phyloP scores from a whole-genome alignment of 441 rosid genomes.

The Croton laevigatus region DNA sequence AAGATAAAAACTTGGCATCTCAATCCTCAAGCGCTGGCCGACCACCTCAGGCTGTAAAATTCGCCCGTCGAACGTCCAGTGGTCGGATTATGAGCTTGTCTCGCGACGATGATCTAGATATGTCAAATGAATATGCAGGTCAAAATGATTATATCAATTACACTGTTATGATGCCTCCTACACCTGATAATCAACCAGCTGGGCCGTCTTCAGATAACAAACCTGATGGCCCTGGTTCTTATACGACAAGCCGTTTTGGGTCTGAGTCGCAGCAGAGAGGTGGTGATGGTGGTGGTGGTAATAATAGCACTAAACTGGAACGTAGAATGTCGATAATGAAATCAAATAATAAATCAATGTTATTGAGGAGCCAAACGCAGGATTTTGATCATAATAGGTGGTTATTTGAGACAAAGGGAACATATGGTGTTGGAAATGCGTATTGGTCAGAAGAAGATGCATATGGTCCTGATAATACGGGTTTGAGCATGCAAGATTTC shows the following conservation, averaged over 20 bases:
- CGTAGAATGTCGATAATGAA: conserved; percentile 70
- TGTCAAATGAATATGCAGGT: conserved; percentile 55
- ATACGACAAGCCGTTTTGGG: conserved; percentile 28
- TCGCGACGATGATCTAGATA: conserved; percentile 70
- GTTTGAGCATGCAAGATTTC: conserved; percentile 71
- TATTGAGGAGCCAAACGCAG: conserved; percentile 76
- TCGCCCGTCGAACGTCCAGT: conserved; percentile 62
- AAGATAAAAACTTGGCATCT: conserved; percentile 39
- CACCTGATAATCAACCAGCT: conserved; percentile 87
- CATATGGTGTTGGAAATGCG: conserved; percentile 85
- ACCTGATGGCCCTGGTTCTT: conserved; percentile 25
- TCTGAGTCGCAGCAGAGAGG: conserved; percentile 23
- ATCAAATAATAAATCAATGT: conserved; percentile 63
- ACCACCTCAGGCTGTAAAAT: conserved; percentile 66
- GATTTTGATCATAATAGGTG: conserved; percentile 91
- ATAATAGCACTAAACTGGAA: conserved; percentile 39
- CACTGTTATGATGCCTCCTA: conserved; percentile 90
- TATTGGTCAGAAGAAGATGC: conserved; percentile 59
- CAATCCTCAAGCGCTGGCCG: conserved; percentile 42
- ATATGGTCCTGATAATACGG: conserved; percentile 30
- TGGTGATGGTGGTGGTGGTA: conserved; percentile 18
- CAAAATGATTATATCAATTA: conserved; percentile 79
- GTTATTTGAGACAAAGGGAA: conserved; percentile 81
- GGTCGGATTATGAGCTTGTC: conserved; percentile 74
- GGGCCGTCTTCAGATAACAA: conserved; percentile 42